phyloP scores from a whole-genome alignment of 2,329 filamentous ascomycete species.

The Sporothrix brasiliensis region DNA sequence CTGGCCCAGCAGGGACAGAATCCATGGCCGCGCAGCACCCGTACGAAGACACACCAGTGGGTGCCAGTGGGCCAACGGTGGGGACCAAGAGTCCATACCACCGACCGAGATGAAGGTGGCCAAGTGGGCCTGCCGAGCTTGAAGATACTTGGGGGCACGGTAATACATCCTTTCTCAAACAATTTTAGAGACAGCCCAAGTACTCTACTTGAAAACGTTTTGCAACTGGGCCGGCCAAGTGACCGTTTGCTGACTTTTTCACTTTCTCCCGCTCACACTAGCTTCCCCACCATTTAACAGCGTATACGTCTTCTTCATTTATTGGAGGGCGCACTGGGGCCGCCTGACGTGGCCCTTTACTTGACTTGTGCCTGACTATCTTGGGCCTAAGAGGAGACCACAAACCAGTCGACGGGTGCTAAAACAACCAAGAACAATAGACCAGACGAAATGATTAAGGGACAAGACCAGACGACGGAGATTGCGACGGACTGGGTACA shows the following conservation, averaged over 20 bases:
- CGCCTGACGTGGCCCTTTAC: constrained; percentile 19
- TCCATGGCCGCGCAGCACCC: not conserved
- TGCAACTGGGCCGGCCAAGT: not conserved
- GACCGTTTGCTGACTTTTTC: not conserved
- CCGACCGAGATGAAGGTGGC: constrained; percentile 19
- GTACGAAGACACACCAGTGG: not conserved
- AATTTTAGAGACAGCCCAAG: too few species aligned
- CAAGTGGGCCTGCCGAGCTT: constrained; percentile 13
- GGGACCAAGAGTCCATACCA: constrained; percentile 10
- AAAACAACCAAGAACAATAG: not conserved
- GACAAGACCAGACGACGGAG: constrained; percentile 5
- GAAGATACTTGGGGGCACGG: not conserved
- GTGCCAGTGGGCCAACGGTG: not conserved
- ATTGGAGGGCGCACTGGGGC: not conserved
- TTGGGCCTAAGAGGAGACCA: constrained; percentile 7
- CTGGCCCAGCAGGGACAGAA: constrained; percentile 11
- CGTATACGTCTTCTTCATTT: not conserved
- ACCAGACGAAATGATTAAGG: not conserved
- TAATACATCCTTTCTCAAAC: too few species aligned
- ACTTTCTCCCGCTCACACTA: not conserved
- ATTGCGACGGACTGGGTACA: not conserved
- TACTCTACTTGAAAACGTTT: not conserved
- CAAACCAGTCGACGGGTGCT: not conserved
- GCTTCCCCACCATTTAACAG: constrained; percentile 1
- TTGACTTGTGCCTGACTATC: constrained; percentile 25